Percentiles rank a stretch among this genome's conserved stretches.
phyloP scores from a whole-genome alignment of 2,329 filamentous ascomycete species.

The Pseudogymnoascus sp. region DNA sequence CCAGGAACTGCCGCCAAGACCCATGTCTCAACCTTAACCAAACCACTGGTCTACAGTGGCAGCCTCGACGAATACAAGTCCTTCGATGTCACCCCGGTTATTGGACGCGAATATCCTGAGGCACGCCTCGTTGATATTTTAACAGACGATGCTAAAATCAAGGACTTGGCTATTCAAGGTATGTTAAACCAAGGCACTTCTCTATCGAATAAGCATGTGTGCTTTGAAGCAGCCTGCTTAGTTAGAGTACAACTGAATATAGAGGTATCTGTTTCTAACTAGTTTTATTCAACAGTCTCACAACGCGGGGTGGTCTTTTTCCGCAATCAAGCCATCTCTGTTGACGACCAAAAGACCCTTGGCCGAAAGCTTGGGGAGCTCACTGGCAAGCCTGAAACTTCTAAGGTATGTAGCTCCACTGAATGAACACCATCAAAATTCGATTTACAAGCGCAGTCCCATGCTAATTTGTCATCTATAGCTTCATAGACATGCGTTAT shows the following conservation, averaged over 20 bases:
- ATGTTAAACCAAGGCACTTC: not conserved
- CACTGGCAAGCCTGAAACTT: conserved; percentile 38
- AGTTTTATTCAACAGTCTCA: conserved; percentile 33
- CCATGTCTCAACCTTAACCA: conserved; percentile 12
- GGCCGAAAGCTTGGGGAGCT: conserved; percentile 40
- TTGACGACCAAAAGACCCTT: conserved; percentile 44
- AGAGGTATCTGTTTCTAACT: not conserved
- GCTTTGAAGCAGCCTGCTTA: not conserved
- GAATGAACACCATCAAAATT: not conserved
- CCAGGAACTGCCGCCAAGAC: conserved; percentile 17
- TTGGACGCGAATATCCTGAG: conserved; percentile 34
- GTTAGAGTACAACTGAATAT: not conserved
- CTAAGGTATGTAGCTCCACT: conserved; percentile 20
- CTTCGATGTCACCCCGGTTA: conserved; percentile 32
- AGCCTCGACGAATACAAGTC: conserved; percentile 23
- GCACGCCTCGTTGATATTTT: conserved; percentile 32
- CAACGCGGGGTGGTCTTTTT: conserved; percentile 47
- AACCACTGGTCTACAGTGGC: conserved; percentile 23
- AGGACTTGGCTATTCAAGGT: conserved; percentile 28
- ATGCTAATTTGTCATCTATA: conserved; percentile 16
- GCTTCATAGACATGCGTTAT: conserved; percentile 40
- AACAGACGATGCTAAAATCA: conserved; percentile 26
- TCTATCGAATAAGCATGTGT: not conserved
- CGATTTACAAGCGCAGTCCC: not conserved
- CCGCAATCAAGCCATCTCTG: conserved; percentile 41